These are phyloP conservation scores for Apocynum venetum DNA, from an alignment of 257 asterid species.

Conservation along the genomic window DNA sequence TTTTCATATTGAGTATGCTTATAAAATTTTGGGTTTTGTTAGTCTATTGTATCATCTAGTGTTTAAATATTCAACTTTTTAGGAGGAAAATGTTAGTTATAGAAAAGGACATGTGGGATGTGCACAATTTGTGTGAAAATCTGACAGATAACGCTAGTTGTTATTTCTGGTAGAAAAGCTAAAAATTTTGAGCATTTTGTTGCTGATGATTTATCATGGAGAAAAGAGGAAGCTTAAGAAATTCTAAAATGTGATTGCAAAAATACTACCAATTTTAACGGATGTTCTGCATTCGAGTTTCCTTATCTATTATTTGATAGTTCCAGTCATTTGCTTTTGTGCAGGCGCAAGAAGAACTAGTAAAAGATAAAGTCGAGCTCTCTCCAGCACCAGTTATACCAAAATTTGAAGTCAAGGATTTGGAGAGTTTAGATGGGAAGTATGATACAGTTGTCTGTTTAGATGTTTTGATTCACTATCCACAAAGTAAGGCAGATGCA, in stretches of 20 bases:
- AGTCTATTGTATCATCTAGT: neutral
- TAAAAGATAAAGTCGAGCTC: conserved; percentile 40
- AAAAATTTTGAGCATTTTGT: neutral
- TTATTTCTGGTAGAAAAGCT: neutral
- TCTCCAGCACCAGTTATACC: conserved; percentile 54
- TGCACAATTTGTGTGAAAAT: neutral
- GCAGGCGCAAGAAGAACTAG: conserved; percentile 73
- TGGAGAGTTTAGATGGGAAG: conserved; percentile 85
- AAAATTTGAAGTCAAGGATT: conserved; percentile 74
- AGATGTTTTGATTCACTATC: conserved; percentile 94
- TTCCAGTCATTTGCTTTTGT: conserved; percentile 8
- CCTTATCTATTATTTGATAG: neutral
- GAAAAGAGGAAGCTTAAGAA: neutral
- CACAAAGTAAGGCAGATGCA: conserved; percentile 85
- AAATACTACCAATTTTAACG: neutral
- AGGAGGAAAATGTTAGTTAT: neutral
- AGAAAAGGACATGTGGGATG: neutral
- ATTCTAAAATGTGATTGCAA: neutral
- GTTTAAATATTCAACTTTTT: neutral
- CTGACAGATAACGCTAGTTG: neutral
- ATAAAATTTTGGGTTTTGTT: neutral
- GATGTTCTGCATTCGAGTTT: neutral
- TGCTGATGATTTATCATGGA: neutral
- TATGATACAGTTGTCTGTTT: conserved; percentile 83
- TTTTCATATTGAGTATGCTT: neutral